Percentiles rank a stretch among this genome's conserved stretches.
Evolutionary conservation across 768 basidiomycete genomes (phyloP).

Genomic region (Mrakia blollopis): DNA sequence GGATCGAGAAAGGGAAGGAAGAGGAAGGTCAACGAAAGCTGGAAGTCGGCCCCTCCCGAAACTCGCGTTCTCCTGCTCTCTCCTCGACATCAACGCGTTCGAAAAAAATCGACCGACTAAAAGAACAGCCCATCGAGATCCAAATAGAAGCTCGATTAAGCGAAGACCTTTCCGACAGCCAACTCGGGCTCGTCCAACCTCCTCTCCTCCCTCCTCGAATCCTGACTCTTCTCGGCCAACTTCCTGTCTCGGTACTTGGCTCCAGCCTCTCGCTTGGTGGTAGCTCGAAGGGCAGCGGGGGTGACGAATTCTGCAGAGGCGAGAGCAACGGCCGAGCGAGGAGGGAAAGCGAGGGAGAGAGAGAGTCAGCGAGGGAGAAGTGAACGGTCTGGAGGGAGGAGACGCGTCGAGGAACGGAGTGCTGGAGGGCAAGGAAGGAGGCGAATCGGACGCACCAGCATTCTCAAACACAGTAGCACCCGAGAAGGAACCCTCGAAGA

Average conservation of each 20-base stretch:
- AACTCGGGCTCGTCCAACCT: constrained; percentile 64
- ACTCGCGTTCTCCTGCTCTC: background rate
- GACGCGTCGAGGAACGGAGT: background rate
- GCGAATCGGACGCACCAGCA: constrained; percentile 58
- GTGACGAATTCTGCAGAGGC: constrained; percentile 73
- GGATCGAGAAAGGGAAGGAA: no score
- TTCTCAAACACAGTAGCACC: constrained; percentile 95
- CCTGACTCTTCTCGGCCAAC: constrained; percentile 64
- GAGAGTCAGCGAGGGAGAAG: background rate
- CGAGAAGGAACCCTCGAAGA: constrained; percentile 95
- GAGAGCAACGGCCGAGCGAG: background rate
- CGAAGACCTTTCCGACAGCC: constrained; percentile 83
- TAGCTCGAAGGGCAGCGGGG: constrained; percentile 71
- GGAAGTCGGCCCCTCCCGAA: no score
- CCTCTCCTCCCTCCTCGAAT: constrained; percentile 50
- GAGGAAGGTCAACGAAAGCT: no score
- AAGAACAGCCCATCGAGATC: background rate
- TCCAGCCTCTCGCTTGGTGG: constrained; percentile 65
- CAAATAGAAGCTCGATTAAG: constrained; percentile 47
- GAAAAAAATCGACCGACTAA: background rate
- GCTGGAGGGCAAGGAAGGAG: background rate
- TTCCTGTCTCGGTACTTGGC: constrained; percentile 77
- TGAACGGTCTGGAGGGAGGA: background rate
- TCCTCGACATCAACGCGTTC: background rate
- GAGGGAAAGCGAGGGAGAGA: background rate